Percentiles rank a stretch among this genome's conserved stretches.
These are phyloP conservation scores for Heterobasidion occidentale DNA, from an alignment of 1,284 basidiomycete species.

Conservation along the genomic window DNA sequence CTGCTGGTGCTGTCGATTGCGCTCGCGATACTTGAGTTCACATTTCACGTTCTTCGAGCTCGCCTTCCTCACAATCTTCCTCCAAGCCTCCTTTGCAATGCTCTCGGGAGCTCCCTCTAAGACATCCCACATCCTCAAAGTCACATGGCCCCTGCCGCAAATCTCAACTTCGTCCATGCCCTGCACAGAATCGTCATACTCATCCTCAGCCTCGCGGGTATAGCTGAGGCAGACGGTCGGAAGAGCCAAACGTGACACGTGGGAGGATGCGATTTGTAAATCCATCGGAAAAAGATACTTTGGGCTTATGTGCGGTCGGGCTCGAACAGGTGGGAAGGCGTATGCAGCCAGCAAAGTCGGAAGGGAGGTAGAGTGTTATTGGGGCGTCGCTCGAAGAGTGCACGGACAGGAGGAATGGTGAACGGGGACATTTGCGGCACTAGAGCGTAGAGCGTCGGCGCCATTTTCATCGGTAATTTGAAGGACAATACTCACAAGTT, in stretches of 20 bases:
- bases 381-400: conserved; percentile 46
- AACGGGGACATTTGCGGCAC: conserved; percentile 59
- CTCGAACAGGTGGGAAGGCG: conserved; percentile 30
- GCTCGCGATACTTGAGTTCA: conserved; percentile 12
- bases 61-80: conserved; percentile 49
- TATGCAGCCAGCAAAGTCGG: conserved; percentile 66
- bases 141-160: conserved; percentile 46
- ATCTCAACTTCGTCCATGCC: conserved; percentile 54
- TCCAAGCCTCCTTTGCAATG: conserved; percentile 48
- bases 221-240: conserved; percentile 21
- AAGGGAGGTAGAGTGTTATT: conserved; percentile 66
- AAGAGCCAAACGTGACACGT: conserved; percentile 49
- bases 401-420: conserved; percentile 59
- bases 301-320: conserved; percentile 18
- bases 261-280: conserved; percentile 62
- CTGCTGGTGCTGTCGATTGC: conserved; percentile 43
- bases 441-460: conserved; percentile 17
- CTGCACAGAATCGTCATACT: background rate
- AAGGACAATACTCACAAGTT: conserved; percentile 46
- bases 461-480: conserved; percentile 2
- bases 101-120: conserved; percentile 54
- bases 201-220: conserved; percentile 14
- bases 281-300: conserved; percentile 55
- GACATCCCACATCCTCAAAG: conserved; percentile 74
- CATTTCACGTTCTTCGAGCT: conserved; percentile 18